These are phyloP conservation scores for Phytophthora podocarpi DNA, from an alignment of 352 stramenopile species.

Conservation along the genomic window DNA sequence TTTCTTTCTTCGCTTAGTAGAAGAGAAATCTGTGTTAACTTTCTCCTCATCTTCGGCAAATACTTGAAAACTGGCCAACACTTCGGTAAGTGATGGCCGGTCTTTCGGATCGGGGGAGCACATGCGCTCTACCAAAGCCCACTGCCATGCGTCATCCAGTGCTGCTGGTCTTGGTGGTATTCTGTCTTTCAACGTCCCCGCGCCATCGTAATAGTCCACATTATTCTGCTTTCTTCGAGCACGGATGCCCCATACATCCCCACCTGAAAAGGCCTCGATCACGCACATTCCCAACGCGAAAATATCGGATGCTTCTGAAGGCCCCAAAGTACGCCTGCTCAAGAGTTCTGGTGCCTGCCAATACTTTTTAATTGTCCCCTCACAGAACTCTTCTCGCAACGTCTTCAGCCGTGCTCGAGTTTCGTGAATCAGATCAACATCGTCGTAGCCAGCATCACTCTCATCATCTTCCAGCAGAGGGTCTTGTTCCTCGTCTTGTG, in stretches of 20 bases:
- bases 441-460: slow-evolving; percentile 18
- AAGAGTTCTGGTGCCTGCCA: slow-evolving; percentile 35
- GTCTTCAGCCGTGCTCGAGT: background rate
- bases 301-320: slow-evolving; percentile 33
- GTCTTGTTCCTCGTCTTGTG: slow-evolving; percentile 9
- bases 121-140: slow-evolving; percentile 38
- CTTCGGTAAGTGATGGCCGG: slow-evolving; percentile 23
- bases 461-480: slow-evolving; percentile 27
- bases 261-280: slow-evolving; percentile 37
- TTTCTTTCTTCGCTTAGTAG: slow-evolving; percentile 16
- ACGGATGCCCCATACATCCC: slow-evolving; percentile 16
- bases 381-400: background rate
- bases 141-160: slow-evolving; percentile 26
- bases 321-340: background rate
- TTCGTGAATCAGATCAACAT: slow-evolving; percentile 26
- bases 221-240: background rate
- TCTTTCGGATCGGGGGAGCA: slow-evolving; percentile 19
- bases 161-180: slow-evolving; percentile 20
- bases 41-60: slow-evolving; percentile 33
- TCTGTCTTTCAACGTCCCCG: background rate
- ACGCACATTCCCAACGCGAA: slow-evolving; percentile 38
- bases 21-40: slow-evolving; percentile 11
- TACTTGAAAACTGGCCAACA: slow-evolving; percentile 32
- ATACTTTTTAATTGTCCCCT: background rate
- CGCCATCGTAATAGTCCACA: background rate